Base-by-base conservation (phyloP, 2,329 filamentous ascomycete species). In the Didymella segeticola region DNA sequence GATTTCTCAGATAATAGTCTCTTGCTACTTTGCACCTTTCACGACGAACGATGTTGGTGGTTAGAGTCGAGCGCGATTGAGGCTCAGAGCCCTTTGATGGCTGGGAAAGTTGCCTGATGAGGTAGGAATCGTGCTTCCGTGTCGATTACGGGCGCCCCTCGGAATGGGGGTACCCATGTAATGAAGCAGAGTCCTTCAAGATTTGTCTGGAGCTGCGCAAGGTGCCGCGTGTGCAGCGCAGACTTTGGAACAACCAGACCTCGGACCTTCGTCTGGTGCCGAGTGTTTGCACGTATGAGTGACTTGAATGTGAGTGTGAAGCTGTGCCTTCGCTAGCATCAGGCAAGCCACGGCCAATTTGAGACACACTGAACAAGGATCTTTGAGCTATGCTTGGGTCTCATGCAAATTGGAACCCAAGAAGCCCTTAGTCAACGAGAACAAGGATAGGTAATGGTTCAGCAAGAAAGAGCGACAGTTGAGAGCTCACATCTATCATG, bases 141-240 rank as follows among this genome's bases (percentile, higher is more conserved):
- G 34, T 56, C 34, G 53, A 56, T 47, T 31, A 31, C 53, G 25
- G 43, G 48, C 53, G 53, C 53, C 47, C 37, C 47, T 56, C 51
- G 47, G 52, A 47, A 43, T 50, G 52, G 52, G 46, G 52, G 46
- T 55, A 55, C 47, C 52, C 46, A 55, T 55, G 52, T 30, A 46
- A 47, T 20, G 34, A 26, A 39, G 26, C 22, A 34, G 30, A 26
- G 45, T 49, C 51, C 45, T 48, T 39, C 23, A 30, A 19, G n/a
- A 41, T 43, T 36, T 29, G 27, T 30, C 23, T 41, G 26, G 4
- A 33, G 26, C 14, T 45, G 31, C 12, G 8, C 9, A 4, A 23
- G 26, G n/a, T 38, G 15, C 11, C 9, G 15, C 12, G 14, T n/a
- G n/a, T n/a, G n/a, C n/a, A n/a, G n/a, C n/a, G n/a, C n/a, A n/a